Evolutionary conservation across 129 eudicot genomes (phyloP), one percentile per base, ranked within the genome.

Genomic region (Escallonia rubra): DNA sequence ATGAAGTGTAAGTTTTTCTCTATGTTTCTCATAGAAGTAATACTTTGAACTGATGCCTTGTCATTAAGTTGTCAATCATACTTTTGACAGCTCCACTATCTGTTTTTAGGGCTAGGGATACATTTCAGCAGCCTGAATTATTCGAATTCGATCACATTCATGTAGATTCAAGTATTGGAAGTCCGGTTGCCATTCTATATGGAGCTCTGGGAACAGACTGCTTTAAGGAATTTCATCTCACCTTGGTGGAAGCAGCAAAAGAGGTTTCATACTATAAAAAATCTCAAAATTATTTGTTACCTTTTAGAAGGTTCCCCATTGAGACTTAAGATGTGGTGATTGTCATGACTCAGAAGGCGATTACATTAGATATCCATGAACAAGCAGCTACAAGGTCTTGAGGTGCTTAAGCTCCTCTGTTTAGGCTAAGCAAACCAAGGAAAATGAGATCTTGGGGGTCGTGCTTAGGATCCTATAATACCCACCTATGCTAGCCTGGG

Each of bases 171-270:
- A 72, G 71, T 71, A 50, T 59, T 69, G 95, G 92, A 83, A 85
- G 92, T 75, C 92, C 92, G 10, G 76, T 83, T 67, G 96, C 85
- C 47, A 82, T 89, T 61, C 85, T 93, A 68, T 93, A 93, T 89
- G 98, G 98, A 76, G 95, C 96, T 79, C 95, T 93, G 63, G 98
- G 96, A 54, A 89, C 91, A 2, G 83, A 84, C 13, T 93, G 98
- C 74, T 93, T 93, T 66, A 84, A 72, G 72, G 85, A 89, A 68
- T 86, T 89, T 73, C 98, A 93, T 51, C 40, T 12, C 51, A 72
- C 66, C 61, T 78, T 93, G 77, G 87, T 80, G 55, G 73, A 79
- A 76, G 98, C 96, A 65, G 88, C 98, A 71, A 84, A 80, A 78
- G 79, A 93, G 98, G 98, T 93, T 70, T 43, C 43, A 4, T 67